Conservation (phyloP, 1,139 yeast species). For the Suhomyces bolitotheri region DNA sequence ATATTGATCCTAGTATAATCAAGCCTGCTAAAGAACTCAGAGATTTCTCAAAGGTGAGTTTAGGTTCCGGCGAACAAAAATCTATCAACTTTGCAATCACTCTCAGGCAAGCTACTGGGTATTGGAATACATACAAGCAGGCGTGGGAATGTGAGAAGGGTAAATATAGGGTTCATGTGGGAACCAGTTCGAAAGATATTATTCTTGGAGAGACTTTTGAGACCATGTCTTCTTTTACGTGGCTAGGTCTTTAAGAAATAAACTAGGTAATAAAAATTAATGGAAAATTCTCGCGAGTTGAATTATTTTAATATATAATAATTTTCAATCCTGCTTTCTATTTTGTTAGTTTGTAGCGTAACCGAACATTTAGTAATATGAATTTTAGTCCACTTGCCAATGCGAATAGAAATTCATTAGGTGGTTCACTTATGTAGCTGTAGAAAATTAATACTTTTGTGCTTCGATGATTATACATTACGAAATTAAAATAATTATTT, state of each 20-base stretch:
- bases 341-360: too few species aligned
- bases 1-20: conserved; percentile 38
- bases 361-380: too few species aligned
- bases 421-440: too few species aligned
- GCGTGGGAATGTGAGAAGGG: conserved; percentile 56
- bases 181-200: conserved; percentile 32
- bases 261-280: too few species aligned
- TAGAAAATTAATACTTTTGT: too few species aligned
- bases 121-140: conserved; percentile 50
- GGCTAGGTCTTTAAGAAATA: neutral
- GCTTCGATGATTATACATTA: too few species aligned
- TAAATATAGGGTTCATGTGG: conserved; percentile 51
- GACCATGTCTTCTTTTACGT: neutral
- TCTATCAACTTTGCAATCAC: conserved; percentile 24
- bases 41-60: conserved; percentile 49
- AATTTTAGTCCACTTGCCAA: too few species aligned
- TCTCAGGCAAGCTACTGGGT: conserved; percentile 53
- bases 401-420: too few species aligned
- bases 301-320: too few species aligned
- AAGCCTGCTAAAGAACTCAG: conserved; percentile 61
- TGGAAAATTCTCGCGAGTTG: too few species aligned
- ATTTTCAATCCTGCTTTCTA: too few species aligned
- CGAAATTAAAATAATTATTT: too few species aligned
- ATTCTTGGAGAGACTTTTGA: conserved; percentile 3
- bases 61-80: neutral